phyloP scores from a whole-genome alignment of 345 rosid genomes.

The Eucalyptus marginata region DNA sequence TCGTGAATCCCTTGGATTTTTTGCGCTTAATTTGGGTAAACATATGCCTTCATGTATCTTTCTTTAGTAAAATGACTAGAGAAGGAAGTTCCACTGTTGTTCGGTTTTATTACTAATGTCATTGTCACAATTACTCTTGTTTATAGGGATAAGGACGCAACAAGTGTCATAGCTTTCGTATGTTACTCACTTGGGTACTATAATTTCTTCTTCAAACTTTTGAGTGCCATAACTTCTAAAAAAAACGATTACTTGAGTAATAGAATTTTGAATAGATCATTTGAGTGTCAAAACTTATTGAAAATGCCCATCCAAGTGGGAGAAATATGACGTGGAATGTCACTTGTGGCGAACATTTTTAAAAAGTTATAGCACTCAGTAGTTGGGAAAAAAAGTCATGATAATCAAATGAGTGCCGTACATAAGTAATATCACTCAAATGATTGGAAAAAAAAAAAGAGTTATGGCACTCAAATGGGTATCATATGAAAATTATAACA shows the following conservation, averaged over 20 bases:
- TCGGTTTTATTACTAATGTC: neutral
- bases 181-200: neutral
- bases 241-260: too few relatives aligned
- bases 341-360: neutral
- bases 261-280: too few relatives aligned
- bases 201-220: too few relatives aligned
- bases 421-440: neutral
- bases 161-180: fast-evolving
- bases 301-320: neutral
- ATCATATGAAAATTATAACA: fast-evolving
- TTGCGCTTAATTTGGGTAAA: neutral
- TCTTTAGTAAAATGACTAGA: neutral
- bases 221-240: too few relatives aligned
- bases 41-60: neutral
- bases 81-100: neutral
- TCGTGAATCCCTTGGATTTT: neutral
- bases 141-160: fast-evolving
- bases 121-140: neutral
- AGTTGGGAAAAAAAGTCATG: fast-evolving
- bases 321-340: neutral
- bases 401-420: fast-evolving
- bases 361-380: neutral
- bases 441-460: neutral
- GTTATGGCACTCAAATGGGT: neutral
- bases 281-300: too few relatives aligned